Evolutionary conservation across 192 early-diverging fungal species (phyloP), one percentile per base, ranked within the genome.

Genomic region (Paraglomus brasilianum): DNA sequence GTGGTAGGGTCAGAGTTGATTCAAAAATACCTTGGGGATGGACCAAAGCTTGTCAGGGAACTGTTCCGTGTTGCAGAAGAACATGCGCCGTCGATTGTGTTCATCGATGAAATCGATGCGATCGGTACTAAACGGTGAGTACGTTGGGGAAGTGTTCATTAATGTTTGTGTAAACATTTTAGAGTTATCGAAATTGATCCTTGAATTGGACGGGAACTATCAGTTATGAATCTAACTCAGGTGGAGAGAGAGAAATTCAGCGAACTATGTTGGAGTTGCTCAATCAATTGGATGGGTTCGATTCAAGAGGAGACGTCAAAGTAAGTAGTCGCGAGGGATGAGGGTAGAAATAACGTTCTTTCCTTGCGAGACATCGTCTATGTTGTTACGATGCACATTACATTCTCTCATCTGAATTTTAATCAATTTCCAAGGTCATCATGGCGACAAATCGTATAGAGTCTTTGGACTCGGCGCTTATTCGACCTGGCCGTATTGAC

Each of bases 391-490:
- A 55, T 11, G n/a, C 24, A 55, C 24, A 36, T 41, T 10, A 56
- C 6, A 30, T 0, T 60, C 21, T 60, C 19, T 40, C 30, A 13
- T 44, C 5, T 8, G 5, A 60, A 21, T 5, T 43, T 42, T 49
- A 64, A 46, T 24, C 17, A 48, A 24, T 30, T 30, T 13, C 48
- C n/a, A 46, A 66, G 65, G 97, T 98, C 19, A 95, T 99, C 70
- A 98, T 98, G 96, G 97, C 97, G 5, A 99, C 97, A 15, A 99
- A 99, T 81, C 88, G 92, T 68, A 95, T 95, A 61, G 97, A 99
- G 69, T 89, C 91, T n/a, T 75, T 99, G 43, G 97, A 99, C 73
- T 96, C 97, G 5, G 97, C 97, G 0, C 81, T 99, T 72, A 93
- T 99, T 72, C 92, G 97, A 66, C 96, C 97, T 8, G 85, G 94